Evolutionary conservation across 768 basidiomycete species (phyloP).

Genomic region (Kwoniella shandongensis): DNA sequence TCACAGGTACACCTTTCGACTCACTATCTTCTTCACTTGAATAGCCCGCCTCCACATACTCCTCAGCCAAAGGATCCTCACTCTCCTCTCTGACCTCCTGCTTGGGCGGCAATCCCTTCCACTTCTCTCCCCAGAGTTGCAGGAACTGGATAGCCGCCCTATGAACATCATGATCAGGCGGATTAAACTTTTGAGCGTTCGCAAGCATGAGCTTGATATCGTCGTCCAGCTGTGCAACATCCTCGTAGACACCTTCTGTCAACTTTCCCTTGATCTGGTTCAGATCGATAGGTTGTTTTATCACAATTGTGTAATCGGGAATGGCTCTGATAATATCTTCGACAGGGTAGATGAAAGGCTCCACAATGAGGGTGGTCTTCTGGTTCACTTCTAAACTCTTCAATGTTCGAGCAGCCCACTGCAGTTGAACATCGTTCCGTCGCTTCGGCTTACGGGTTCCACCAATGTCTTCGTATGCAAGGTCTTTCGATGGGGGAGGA

Average conservation of each 20-base stretch:
- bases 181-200: conserved; percentile 92
- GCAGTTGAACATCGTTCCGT: conserved; percentile 74
- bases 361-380: conserved; percentile 69
- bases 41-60: conserved; percentile 66
- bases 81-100: conserved; percentile 57
- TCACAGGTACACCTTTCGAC: conserved; percentile 54
- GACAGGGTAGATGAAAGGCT: conserved; percentile 91
- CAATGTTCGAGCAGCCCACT: conserved; percentile 74
- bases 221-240: conserved; percentile 75
- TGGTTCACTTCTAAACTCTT: conserved; percentile 70
- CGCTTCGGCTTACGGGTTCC: conserved; percentile 60
- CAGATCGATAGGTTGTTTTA: conserved; percentile 96
- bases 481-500: conserved; percentile 87
- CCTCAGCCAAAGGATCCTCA: conserved; percentile 60
- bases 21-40: conserved; percentile 65
- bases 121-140: conserved; percentile 87
- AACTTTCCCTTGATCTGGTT: conserved; percentile 84
- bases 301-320: conserved; percentile 78
- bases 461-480: conserved; percentile 71
- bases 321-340: conserved; percentile 67
- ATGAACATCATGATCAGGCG: conserved; percentile 79
- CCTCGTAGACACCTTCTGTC: conserved; percentile 70
- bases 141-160: conserved; percentile 82
- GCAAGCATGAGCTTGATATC: conserved; percentile 94
- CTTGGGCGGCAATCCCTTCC: conserved; percentile 68